Evolutionary conservation across 1,284 basidiomycete species (phyloP), one percentile per base, ranked within the genome.

Genomic region (Puccinia hordei): DNA sequence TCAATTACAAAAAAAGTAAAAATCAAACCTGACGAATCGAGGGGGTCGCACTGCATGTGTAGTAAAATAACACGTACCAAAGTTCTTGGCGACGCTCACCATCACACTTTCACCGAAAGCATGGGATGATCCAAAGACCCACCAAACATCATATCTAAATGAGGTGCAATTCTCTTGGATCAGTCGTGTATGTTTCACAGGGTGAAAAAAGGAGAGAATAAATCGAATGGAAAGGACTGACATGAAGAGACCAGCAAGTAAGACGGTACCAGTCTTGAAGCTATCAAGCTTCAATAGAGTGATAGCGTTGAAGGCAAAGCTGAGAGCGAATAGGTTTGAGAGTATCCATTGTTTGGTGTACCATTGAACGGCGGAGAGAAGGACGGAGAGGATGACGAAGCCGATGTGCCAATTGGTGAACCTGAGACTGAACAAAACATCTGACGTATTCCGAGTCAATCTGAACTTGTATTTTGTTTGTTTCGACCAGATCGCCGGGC

Each of bases 221-320:
- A n/a, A n/a, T n/a, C n/a, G 81, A 63, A 91, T 93, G 89, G 90
- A 93, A 63, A 96, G 90, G 84, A 96, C 95, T 85, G 96, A 98
- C 38, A 95, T 81, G 86, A 97, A 94, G 41, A 97, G 87, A 0
- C 92, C 90, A 1, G 88, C 89, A 1, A 99, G 88, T 19, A 99
- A 89, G 80, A 95, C 90, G 75, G 89, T 89, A 1, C 95, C 96
- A 8, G 96, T 98, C 83, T 89, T 87, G 88, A 98, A 97, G 24
- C 92, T 92, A 86, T 99, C 96, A 55, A 99, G 87, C 85, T 92
- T 92, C 83, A 98, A 88, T 81, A 96, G 86, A 33, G 90, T 89
- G 76, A 99, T 88, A 0, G 93, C 92, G 82, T 92, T 92, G 84
- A 92, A 90, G 13, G 92, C 90, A 84, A 98, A 93, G 0, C 93